These are phyloP conservation scores for Volvox carteri DNA, from an alignment of 163 green algal species.

Conservation along the genomic window DNA sequence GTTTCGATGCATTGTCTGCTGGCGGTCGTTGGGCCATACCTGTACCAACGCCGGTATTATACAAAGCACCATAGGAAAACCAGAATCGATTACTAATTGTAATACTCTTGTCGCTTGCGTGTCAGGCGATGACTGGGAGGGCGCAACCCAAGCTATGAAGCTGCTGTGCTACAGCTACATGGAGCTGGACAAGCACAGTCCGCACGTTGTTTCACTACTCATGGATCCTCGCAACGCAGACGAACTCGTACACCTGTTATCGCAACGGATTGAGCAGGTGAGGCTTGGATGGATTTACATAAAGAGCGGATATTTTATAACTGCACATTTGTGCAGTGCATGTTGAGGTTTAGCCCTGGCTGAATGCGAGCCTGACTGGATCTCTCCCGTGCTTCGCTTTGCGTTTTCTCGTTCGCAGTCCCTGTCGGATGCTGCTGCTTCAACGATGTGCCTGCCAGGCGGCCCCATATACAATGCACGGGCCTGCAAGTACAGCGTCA, in stretches of 20 bases:
- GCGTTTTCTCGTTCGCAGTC: conserved; percentile 52
- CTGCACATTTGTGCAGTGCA: background rate
- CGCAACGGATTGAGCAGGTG: conserved; percentile 65
- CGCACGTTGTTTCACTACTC: conserved; percentile 39
- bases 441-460: conserved; percentile 44
- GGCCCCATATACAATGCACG: conserved; percentile 55
- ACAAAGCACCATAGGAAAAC: too few species aligned
- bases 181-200: conserved; percentile 63
- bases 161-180: conserved; percentile 89
- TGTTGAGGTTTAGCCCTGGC: background rate
- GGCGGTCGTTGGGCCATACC: too few species aligned
- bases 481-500: conserved; percentile 94
- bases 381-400: background rate
- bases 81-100: too few species aligned
- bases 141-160: conserved; percentile 88
- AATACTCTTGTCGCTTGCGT: too few species aligned
- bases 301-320: background rate
- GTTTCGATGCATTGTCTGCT: too few species aligned
- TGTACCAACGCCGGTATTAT: too few species aligned
- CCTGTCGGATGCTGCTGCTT: conserved; percentile 58
- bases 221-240: conserved; percentile 61
- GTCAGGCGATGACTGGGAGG: conserved; percentile 45
- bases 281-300: background rate
- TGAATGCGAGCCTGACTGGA: background rate
- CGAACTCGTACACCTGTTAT: conserved; percentile 75